Evolutionary conservation across 108 stramenopile genomes (phyloP), one percentile per base, ranked within the genome.

Genomic region (Thalassiosira profunda): DNA sequence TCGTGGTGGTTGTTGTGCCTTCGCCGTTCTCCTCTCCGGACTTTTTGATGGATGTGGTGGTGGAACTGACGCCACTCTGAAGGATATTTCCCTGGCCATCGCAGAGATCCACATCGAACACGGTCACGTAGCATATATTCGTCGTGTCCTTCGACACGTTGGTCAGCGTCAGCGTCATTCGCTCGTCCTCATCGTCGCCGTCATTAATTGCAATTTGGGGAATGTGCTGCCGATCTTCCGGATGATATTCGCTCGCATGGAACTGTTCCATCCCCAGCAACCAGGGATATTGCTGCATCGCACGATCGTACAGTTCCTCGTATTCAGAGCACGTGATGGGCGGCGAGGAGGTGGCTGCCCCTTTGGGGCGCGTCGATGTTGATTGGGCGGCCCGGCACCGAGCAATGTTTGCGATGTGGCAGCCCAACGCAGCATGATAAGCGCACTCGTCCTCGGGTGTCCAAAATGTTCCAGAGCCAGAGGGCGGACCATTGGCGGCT

Each of bases 191-290:
- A 60, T 53, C 54, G 20, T 56, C 25, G 6, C 62, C 70, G 34
- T 66, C 70, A 49, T 77, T 52, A 69, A 77, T 54, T 15, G 69
- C 70, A 29, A 77, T 36, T 21, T 77, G 70, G 4, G 76, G 76
- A 10, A 77, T 52, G 4, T 30, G 23, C n/a, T 59, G 48, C 21
- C 65, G 25, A 58, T 72, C 76, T 15, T 47, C 38, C 1, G 70
- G 63, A 25, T 71, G 34, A 45, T 71, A 77, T 1, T 77, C 76
- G 14, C 20, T 18, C 10, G 76, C 63, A 49, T 71, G 63, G 20
- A 65, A 77, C 20, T 30, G 47, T 33, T 77, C 69, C 26, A 72
- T 48, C 0, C 62, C 76, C 17, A 72, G 43, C 2, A 78, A 10
- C 76, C 76, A 78, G 2, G 70, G 74, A 58, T 67, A 23, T 25